A percentile compares a stretch with the other conserved stretches of the same genome.
Evolutionary conservation across 2,329 filamentous ascomycete genomes (phyloP).

Genomic region (Microdochium trichocladiopsis): DNA sequence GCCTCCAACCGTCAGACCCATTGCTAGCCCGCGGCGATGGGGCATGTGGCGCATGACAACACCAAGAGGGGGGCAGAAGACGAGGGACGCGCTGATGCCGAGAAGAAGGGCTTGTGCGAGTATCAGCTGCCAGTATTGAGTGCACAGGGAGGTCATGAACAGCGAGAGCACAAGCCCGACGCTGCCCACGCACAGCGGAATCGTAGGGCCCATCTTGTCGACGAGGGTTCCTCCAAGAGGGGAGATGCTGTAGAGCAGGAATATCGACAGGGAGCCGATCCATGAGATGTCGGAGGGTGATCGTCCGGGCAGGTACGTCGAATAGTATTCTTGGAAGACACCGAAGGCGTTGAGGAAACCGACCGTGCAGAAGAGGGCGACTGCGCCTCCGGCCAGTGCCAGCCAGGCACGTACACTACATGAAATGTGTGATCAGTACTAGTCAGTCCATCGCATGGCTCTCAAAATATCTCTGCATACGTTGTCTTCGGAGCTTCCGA

Average conservation of each 20-base stretch:
- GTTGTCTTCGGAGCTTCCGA: background rate
- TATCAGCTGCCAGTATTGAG: constrained; percentile 22
- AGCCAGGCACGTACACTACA: constrained; percentile 9
- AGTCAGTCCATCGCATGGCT: background rate
- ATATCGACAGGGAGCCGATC: constrained; percentile 23
- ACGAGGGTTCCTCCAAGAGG: constrained; percentile 18
- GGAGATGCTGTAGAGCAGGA: constrained; percentile 16
- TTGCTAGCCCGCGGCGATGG: constrained; percentile 12
- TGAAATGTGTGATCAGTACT: background rate
- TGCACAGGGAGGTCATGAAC: constrained; percentile 19
- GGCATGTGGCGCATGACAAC: constrained; percentile 14
- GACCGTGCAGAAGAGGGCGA: constrained; percentile 18
- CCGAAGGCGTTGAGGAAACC: constrained; percentile 26
- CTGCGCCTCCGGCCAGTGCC: constrained; percentile 9
- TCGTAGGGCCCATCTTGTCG: constrained; percentile 20
- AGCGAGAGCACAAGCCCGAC: constrained; percentile 13
- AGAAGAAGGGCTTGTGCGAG: constrained; percentile 17
- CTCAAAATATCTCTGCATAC: background rate
- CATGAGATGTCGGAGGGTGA: constrained; percentile 22
- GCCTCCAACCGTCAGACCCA: constrained; percentile 10
- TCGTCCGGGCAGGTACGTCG: constrained; percentile 9
- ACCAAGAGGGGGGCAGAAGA: constrained; percentile 12
- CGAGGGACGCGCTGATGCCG: constrained; percentile 10
- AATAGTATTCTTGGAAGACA: constrained; percentile 24
- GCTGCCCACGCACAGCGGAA: constrained; percentile 7